phyloP scores from a whole-genome alignment of 1,284 basidiomycete genomes.

The Hypsizygus ulmarius region DNA sequence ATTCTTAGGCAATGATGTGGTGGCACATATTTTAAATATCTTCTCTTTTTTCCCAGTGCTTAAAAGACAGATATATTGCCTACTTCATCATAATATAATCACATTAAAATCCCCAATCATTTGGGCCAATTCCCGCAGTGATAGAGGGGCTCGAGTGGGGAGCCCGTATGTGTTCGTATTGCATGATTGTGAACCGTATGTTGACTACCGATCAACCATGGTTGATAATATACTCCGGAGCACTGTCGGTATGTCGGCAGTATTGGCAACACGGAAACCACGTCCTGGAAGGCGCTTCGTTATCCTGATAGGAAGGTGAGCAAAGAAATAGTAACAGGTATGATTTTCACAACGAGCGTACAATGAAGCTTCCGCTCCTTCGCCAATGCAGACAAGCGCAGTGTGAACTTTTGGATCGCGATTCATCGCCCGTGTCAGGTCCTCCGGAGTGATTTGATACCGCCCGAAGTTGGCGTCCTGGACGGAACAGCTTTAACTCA shows the following conservation, averaged over 20 bases:
- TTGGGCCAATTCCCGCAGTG: no score
- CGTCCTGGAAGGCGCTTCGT: slow-evolving; percentile 51
- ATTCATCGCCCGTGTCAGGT: slow-evolving; percentile 54
- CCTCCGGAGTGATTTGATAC: slow-evolving; percentile 61
- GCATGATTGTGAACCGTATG: no score
- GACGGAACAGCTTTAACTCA: neutral
- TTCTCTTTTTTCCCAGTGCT: no score
- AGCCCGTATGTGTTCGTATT: no score
- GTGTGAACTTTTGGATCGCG: slow-evolving; percentile 63
- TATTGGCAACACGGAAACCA: slow-evolving; percentile 48
- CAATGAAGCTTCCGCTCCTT: slow-evolving; percentile 62
- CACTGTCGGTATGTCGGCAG: slow-evolving; percentile 49
- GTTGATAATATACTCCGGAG: slow-evolving; percentile 48
- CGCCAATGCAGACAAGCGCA: slow-evolving; percentile 67
- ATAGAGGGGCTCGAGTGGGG: no score
- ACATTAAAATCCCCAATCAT: no score
- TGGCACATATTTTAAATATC: no score
- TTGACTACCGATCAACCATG: slow-evolving; percentile 41
- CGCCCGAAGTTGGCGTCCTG: slow-evolving; percentile 63
- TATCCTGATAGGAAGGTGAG: slow-evolving; percentile 39
- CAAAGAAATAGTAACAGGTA: no score
- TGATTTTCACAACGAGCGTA: slow-evolving; percentile 24
- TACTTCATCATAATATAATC: no score
- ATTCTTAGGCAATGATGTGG: no score
- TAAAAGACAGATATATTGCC: no score